Percentiles rank a stretch among this genome's conserved stretches.
phyloP scores from a whole-genome alignment of 257 asterid species.

The Cruciata laevipes region DNA sequence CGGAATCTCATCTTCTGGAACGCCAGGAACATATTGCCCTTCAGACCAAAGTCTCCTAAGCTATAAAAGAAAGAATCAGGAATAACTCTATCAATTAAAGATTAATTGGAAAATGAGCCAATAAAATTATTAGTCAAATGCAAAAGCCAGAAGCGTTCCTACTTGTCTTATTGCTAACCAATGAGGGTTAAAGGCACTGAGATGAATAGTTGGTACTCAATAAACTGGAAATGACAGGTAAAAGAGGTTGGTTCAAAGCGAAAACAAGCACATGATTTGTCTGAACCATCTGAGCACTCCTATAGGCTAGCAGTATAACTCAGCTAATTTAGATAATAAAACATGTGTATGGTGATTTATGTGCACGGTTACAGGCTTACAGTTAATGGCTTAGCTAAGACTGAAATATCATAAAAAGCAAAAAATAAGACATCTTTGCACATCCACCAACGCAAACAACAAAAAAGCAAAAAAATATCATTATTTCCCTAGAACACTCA shows the following conservation, averaged over 20 bases:
- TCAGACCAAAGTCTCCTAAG: slow-evolving; percentile 88
- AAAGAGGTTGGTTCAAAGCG: not conserved
- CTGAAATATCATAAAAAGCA: not conserved
- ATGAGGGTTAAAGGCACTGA: not conserved
- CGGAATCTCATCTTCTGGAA: slow-evolving; percentile 78
- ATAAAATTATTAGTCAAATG: not conserved
- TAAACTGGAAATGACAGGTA: not conserved
- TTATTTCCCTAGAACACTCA: not conserved
- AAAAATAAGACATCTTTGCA: not conserved
- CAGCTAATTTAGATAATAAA: not conserved
- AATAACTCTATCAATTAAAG: slow-evolving; percentile 16
- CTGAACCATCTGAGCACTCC: not conserved
- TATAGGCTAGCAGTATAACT: not conserved
- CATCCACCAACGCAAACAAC: not conserved
- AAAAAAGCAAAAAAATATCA: not conserved
- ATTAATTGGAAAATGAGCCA: not conserved
- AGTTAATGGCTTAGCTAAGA: not conserved
- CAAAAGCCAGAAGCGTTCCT: not conserved
- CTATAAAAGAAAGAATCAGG: slow-evolving; percentile 39
- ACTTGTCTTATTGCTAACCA: not conserved
- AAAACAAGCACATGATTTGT: slow-evolving; percentile 2
- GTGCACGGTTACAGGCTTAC: not conserved
- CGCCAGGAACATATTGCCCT: slow-evolving; percentile 87
- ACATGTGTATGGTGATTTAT: not conserved
- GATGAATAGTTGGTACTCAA: not conserved